Evolutionary conservation across 305 asterid species (phyloP), one percentile per base, ranked within the genome.

Genomic region (Coffea humblotiana): DNA sequence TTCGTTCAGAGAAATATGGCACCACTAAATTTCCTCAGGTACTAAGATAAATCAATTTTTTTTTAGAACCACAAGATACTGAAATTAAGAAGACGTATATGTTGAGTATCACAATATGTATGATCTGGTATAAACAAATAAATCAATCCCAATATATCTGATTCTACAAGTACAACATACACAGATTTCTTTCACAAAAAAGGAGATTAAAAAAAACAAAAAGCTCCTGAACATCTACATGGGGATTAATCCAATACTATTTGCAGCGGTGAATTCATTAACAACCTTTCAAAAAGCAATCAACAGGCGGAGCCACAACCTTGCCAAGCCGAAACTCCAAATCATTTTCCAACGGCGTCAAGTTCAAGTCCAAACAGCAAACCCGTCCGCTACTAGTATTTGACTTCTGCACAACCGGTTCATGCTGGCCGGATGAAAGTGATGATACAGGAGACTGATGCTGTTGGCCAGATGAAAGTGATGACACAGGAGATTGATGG

Each of bases 301-400:
- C 80, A 45, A 77, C 81, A 32, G 71, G 65, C 16, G 84, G 78
- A 49, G 82, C 18, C 13, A 52, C 35, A 51, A 61, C 8, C 45
- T 84, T 84, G 29, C 83, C 82, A 3, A 84, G 73, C 72, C 66
- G 58, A 56, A 77, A 79, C 72, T 84, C 80, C 71, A 82, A 58
- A 56, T 77, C 84, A 83, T 87, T 83, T 23, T 87, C 88, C 40
- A 83, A 56, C 0, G 90, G 88, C 8, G 88, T 70, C 85, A 87
- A 79, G 63, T 87, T 87, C 87, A 87, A 81, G 82, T 87, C 90
- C 83, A 87, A 74, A 7, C 83, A 78, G 78, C 85, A 77, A 69
- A 60, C 73, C 67, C 80, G 81, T 74, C 48, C 70, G 18, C 61
- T 49, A 0, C 45, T 60, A 16, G 21, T 58, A 1, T 68, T 79